Conservation (phyloP, 2,329 filamentous ascomycete species). For the Dactylonectria macrodidyma region DNA sequence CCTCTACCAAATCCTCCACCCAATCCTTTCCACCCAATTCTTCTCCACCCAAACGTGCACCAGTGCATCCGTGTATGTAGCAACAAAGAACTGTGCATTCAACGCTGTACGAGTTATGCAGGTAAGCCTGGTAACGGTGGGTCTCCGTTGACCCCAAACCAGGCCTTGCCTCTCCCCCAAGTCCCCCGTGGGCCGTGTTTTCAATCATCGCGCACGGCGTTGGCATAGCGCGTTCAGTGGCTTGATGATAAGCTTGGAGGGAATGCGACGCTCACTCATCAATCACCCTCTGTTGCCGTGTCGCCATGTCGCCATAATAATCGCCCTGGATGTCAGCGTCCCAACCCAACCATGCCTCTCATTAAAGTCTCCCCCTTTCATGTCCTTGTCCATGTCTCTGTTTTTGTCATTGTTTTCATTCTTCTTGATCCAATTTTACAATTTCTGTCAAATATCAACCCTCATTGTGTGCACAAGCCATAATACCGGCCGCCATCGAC, state of each 20-base stretch:
- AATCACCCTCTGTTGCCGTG: constrained; percentile 10
- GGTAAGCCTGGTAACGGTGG: constrained; percentile 16
- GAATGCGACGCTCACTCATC: constrained; percentile 36
- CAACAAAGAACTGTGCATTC: background rate
- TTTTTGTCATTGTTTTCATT: background rate
- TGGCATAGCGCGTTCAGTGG: constrained; percentile 24
- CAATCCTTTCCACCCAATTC: background rate
- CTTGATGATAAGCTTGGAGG: constrained; percentile 45
- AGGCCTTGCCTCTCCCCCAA: constrained; percentile 6
- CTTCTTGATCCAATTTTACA: background rate
- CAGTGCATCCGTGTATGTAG: constrained; percentile 8
- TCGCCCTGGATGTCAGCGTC: no score
- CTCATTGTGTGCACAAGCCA: constrained; percentile 20
- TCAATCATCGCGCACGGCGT: constrained; percentile 25
- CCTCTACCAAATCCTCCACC: background rate
- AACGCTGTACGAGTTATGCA: constrained; percentile 15
- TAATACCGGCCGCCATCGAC: constrained; percentile 23
- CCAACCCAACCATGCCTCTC: background rate
- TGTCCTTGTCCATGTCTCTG: background rate
- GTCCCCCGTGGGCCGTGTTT: constrained; percentile 9
- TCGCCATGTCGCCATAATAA: constrained; percentile 5
- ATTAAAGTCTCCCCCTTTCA: background rate
- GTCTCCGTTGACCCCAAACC: constrained; percentile 10
- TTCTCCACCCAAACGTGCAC: no score
- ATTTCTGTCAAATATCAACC: background rate